Evolutionary conservation across 371 early-diverging fungal genomes (phyloP), one percentile per base, ranked within the genome.

Genomic region (Mortierella sp.): DNA sequence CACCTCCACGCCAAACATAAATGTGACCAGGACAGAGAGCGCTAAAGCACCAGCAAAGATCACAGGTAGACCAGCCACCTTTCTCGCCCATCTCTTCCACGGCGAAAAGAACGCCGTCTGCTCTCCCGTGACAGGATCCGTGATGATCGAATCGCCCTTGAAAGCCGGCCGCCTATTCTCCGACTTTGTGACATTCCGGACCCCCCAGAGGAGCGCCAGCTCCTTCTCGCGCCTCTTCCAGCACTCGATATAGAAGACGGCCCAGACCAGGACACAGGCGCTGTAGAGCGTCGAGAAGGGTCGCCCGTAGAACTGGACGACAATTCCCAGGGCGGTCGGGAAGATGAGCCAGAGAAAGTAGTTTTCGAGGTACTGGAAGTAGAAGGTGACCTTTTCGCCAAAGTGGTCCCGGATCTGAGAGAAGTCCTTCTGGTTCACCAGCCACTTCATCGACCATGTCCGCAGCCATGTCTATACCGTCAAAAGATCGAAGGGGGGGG

Each of bases 331-430:
- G 8, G 87, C 85, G 1, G 96, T 80, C 16, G 96, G 96, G 13
- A 87, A 79, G 53, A 88, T 85, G 26, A 97, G 89, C 89, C 92
- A 94, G 26, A 93, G 45, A 65, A 93, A 89, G 86, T 96, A 97
- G 77, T 88, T 92, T 82, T 96, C 95, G 5, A 96, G 86, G 83
- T 95, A 97, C 22, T 95, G 96, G 88, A 97, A 97, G 79, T 97
- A 96, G 81, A 91, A 93, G n/a, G 96, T 95, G 61, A 95, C 87
- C 86, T 94, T 94, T 79, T 96, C 96, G 72, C 97, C 97, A 90
- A 95, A 94, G 70, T 95, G 93, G 74, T 93, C 87, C 66, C 94
- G 90, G 50, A 96, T 91, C 44, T 84, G 80, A 13, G 79, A 74
- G 34, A 97, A 75, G 80, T 96, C 96, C 14, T 87, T 74, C 9